These are phyloP conservation scores for Dissophora globulifera DNA, from an alignment of 192 early-diverging fungal genomes.

Conservation along the genomic window DNA sequence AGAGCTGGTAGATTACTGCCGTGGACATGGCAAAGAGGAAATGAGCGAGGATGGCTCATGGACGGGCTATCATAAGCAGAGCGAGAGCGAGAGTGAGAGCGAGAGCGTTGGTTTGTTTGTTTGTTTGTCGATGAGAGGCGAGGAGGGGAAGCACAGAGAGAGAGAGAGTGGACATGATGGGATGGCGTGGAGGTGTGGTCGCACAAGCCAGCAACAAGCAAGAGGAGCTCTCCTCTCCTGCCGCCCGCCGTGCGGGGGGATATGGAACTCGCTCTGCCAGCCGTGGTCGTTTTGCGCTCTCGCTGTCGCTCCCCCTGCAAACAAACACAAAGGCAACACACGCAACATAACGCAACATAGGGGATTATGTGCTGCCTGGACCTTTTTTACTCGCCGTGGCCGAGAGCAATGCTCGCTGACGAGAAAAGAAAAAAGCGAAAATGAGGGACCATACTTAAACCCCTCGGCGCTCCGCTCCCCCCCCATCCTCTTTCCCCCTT, in stretches of 20 bases:
- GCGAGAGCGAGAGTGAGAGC: too few relatives aligned
- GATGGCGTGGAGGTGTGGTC: constrained; percentile 3
- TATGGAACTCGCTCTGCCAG: too few relatives aligned
- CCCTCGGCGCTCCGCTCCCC: neutral
- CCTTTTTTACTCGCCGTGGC: neutral
- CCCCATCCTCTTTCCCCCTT: neutral
- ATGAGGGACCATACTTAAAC: constrained; percentile 6
- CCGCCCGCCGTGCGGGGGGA: too few relatives aligned
- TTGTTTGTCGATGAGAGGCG: too few relatives aligned
- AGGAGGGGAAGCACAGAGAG: neutral
- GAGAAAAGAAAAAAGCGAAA: neutral
- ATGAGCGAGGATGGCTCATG: too few relatives aligned
- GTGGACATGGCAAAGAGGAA: too few relatives aligned
- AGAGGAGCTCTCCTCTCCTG: neutral
- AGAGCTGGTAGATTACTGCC: too few relatives aligned
- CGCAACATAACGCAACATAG: neutral
- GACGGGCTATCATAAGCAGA: too few relatives aligned
- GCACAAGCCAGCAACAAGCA: constrained; percentile 8
- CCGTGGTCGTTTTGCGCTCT: too few relatives aligned
- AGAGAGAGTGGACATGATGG: neutral
- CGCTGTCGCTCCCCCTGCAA: neutral
- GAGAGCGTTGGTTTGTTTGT: too few relatives aligned
- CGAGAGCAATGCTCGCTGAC: too few relatives aligned
- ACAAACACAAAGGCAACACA: neutral
- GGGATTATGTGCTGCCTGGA: neutral